Evolutionary conservation across 768 basidiomycete genomes (phyloP).

Genomic region (Fomitopsis pulvina): DNA sequence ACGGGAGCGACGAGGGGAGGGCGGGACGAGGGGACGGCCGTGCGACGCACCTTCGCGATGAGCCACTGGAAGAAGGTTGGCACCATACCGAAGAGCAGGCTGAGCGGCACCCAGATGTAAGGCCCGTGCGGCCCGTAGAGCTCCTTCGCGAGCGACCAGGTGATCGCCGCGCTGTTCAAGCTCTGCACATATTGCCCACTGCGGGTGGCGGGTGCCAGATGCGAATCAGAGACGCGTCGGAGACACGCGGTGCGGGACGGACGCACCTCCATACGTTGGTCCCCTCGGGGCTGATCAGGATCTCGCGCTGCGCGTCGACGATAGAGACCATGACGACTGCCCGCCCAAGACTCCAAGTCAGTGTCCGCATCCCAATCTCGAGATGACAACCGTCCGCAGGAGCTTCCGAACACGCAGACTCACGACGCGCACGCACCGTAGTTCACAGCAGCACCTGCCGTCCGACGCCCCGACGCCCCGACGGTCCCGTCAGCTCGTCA

Average conservation of each 20-base stretch:
- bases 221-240: not conserved
- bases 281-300: constrained; percentile 44
- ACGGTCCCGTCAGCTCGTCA: not conserved
- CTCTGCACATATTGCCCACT: constrained; percentile 45
- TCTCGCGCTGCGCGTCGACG: constrained; percentile 45
- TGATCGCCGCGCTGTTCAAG: constrained; percentile 52
- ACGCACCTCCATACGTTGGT: constrained; percentile 48
- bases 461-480: not conserved
- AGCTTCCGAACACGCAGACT: no score
- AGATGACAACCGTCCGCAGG: no score
- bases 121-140: constrained; percentile 48
- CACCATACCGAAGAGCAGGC: constrained; percentile 46
- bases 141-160: constrained; percentile 57
- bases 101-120: constrained; percentile 51
- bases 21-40: not conserved
- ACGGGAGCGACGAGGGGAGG: not conserved
- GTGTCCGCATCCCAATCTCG: no score
- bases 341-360: no score
- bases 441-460: constrained; percentile 27
- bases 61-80: constrained; percentile 49
- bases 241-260: not conserved
- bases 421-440: constrained; percentile 28
- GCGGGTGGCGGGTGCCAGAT: not conserved
- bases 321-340: constrained; percentile 56
- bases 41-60: constrained; percentile 36